Conservation (phyloP, 305 asterid genomes). For the Fraxinus angustifolia region DNA sequence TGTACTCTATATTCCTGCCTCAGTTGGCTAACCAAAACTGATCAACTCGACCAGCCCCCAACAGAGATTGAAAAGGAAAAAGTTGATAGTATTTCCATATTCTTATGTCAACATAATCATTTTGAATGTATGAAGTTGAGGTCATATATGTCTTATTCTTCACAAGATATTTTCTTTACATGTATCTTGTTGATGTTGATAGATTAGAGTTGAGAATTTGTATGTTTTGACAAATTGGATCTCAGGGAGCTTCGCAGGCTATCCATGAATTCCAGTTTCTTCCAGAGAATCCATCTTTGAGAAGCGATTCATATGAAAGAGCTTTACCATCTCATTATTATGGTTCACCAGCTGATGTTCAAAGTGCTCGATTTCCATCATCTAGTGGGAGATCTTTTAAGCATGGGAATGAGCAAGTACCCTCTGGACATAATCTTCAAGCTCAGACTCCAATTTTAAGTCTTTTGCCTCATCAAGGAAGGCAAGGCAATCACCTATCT, state of each 20-base stretch:
- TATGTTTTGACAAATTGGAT: conserved; percentile 18
- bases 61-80: not conserved
- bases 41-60: not conserved
- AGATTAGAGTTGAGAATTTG: conserved; percentile 12
- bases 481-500: conserved; percentile 46
- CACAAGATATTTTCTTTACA: not conserved
- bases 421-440: conserved; percentile 49
- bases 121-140: not conserved
- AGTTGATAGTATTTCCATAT: not conserved
- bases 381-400: conserved; percentile 43
- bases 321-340: conserved; percentile 44
- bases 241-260: conserved; percentile 67
- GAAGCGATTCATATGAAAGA: conserved; percentile 53
- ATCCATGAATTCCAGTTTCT: conserved; percentile 79
- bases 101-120: not conserved
- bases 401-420: conserved; percentile 50
- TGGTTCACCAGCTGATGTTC: conserved; percentile 54
- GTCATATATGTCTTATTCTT: not conserved
- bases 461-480: conserved; percentile 58
- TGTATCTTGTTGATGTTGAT: conserved; percentile 5
- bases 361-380: conserved; percentile 47
- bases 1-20: not conserved
- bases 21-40: not conserved
- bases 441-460: conserved; percentile 51
- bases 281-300: conserved; percentile 72